phyloP scores from a whole-genome alignment of 306 rosid species.

The Cicer cuneatum region DNA sequence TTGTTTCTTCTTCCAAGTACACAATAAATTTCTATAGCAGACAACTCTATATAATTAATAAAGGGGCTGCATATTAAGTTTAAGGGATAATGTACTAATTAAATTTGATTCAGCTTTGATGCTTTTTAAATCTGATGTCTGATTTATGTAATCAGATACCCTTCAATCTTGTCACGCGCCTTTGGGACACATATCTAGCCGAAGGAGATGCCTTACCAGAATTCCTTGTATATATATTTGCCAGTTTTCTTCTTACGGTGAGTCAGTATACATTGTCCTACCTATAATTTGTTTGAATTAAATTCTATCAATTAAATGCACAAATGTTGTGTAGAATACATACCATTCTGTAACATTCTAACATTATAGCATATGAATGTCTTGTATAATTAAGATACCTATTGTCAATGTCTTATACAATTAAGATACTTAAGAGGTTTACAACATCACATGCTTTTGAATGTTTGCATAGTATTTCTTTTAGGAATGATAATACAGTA shows the following conservation, averaged over 20 bases:
- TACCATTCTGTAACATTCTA: neutral
- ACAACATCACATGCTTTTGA: neutral
- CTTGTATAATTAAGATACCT: too few relatives aligned
- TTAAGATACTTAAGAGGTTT: too few relatives aligned
- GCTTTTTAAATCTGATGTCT: conserved; percentile 46
- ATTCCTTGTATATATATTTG: conserved; percentile 94
- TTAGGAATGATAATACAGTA: conserved; percentile 11
- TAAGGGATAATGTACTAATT: conserved; percentile 12
- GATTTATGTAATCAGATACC: conserved; percentile 70
- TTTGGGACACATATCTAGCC: conserved; percentile 99
- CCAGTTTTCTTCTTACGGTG: conserved; percentile 98
- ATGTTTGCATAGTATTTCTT: conserved; percentile 4
- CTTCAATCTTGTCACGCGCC: conserved; percentile 86
- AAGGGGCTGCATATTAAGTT: conserved; percentile 22
- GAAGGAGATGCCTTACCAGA: conserved; percentile 98
- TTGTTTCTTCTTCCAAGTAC: conserved; percentile 11
- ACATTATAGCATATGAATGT: neutral
- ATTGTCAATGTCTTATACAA: too few relatives aligned
- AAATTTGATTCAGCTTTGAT: conserved; percentile 33
- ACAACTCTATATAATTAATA: neutral
- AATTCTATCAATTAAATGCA: neutral
- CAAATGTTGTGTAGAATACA: neutral
- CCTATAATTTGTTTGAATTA: conserved; percentile 29
- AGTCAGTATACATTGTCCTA: conserved; percentile 42
- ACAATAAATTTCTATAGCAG: conserved; percentile 8